Base-by-base conservation (phyloP, 2,329 filamentous ascomycete species). In the Cladosporium sp. region DNA sequence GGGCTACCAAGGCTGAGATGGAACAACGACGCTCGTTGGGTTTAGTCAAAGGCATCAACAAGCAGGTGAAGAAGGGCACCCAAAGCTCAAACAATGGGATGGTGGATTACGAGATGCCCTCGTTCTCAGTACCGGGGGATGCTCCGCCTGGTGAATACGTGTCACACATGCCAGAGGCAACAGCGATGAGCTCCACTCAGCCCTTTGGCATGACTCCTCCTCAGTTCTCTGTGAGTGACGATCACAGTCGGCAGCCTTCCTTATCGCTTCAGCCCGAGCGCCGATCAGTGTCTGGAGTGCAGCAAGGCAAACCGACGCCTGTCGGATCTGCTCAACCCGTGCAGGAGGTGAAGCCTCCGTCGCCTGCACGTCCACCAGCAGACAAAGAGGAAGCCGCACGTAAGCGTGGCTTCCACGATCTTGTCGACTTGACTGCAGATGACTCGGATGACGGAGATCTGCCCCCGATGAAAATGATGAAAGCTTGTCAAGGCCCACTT, bases 381-480 rank as follows among this genome's bases (percentile, higher is more conserved):
- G 79, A 83, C 67, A 87, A 86, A 69, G 83, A 83, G 71, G 82
- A 85, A 70, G 80, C 80, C 62, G 84, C 85, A n/a, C 78, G 83
- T 29, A 87, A 87, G 71, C 79, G 84, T 26, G 81, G 78, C 8
- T 83, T 87, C 67, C 80, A 77, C 29, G 84, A 86, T 31, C 74
- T 87, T 50, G 78, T 86, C 6, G 85, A 87, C 70, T 72, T 87
- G 62, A 82, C 83, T 4, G 72, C 74, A 35, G 68, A 69, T 7
- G 67, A 74, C 26, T 73, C 75, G 26, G 71, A 83, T 21, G 80
- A 80, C 18, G 82, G 83, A 46, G 82, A 86, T 26, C 80, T 82
- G 1, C 70, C 79, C 70, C 72, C 76, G 62, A 75, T 75, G 6
- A 75, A 75, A 59, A 78, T 80, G 62, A 76, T 68, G 44, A 67